These are phyloP conservation scores for Goffeauzyma gilvescens DNA, from an alignment of 768 basidiomycete species.

Conservation along the genomic window DNA sequence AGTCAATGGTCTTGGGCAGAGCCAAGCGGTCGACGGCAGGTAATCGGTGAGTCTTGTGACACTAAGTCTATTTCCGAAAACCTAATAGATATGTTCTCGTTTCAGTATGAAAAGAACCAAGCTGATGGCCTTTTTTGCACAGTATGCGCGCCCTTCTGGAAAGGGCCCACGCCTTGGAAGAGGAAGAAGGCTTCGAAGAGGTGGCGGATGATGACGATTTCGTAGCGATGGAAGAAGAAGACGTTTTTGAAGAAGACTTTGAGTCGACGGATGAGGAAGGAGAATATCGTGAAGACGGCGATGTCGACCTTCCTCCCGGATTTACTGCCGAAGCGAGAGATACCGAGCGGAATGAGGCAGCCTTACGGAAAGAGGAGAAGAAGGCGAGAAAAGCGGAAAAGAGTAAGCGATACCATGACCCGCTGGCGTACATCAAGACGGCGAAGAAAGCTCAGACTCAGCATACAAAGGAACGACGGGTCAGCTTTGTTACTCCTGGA, in stretches of 20 bases:
- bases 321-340: too few species aligned
- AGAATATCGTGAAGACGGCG: background rate
- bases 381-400: background rate
- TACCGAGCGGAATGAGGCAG: too few species aligned
- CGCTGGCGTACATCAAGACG: constrained; percentile 1
- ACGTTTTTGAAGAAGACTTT: constrained; percentile 26
- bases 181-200: constrained; percentile 26
- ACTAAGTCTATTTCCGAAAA: too few species aligned
- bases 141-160: constrained; percentile 30
- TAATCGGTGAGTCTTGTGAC: constrained; percentile 24
- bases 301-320: too few species aligned
- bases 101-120: background rate
- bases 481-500: too few species aligned
- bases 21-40: constrained; percentile 26
- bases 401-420: constrained; percentile 1
- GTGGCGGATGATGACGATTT: constrained; percentile 29
- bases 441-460: background rate
- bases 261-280: constrained; percentile 27
- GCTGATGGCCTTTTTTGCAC: background rate
- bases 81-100: too few species aligned
- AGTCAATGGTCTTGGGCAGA: constrained; percentile 21
- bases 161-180: constrained; percentile 26
- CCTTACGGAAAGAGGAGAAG: background rate
- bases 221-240: constrained; percentile 25
- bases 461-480: background rate